Evolutionary conservation across 148 eudicot species (phyloP).

Genomic region (Rheum nobile): DNA sequence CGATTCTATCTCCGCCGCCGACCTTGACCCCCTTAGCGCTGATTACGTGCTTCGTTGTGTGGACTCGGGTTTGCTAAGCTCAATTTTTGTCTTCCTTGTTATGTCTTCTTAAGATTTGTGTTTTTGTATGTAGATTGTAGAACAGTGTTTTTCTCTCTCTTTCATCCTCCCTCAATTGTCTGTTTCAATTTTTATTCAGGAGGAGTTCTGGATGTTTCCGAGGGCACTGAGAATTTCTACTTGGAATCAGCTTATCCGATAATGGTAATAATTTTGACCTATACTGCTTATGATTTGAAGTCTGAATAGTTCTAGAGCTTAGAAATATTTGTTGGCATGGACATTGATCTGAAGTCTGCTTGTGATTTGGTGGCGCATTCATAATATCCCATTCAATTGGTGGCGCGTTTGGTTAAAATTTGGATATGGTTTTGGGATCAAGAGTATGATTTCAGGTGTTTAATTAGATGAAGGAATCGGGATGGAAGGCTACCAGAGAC

Average conservation of each 20-base stretch:
- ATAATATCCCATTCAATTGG: too few species aligned
- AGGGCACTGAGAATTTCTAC: conserved; percentile 37
- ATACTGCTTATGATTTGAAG: neutral
- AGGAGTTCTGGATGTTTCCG: conserved; percentile 63
- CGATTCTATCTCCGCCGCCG: conserved; percentile 24
- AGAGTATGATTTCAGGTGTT: neutral
- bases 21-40: conserved; percentile 51
- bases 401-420: neutral
- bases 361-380: too few species aligned
- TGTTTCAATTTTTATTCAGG: conserved; percentile 28
- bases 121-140: neutral
- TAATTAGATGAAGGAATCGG: neutral
- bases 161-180: neutral
- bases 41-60: conserved; percentile 57
- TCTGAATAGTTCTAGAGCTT: neutral
- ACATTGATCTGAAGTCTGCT: neutral
- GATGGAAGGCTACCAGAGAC: neutral
- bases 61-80: conserved; percentile 27
- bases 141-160: neutral
- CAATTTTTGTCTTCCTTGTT: neutral
- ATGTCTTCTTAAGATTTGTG: neutral
- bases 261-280: conserved; percentile 30
- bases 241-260: conserved; percentile 47
- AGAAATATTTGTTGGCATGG: neutral
- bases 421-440: neutral